Evolutionary conservation across 78 protist genomes (phyloP).

Genomic region (Mastigamoeba balamuthi): DNA sequence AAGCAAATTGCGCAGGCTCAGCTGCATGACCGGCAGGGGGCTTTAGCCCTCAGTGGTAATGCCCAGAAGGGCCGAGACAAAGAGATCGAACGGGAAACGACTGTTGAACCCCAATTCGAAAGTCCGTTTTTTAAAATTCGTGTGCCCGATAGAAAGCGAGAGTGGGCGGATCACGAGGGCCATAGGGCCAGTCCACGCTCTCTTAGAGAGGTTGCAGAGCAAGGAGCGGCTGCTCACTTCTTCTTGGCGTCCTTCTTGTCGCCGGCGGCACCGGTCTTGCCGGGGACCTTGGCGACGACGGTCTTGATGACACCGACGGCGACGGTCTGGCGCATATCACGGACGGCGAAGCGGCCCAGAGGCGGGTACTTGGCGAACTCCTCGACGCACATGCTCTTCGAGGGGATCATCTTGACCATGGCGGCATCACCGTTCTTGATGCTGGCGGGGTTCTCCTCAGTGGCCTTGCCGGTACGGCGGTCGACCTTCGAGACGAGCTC

Average conservation of each 20-base stretch:
- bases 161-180: too few relatives aligned
- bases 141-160: too few relatives aligned
- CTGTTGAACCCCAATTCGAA: too few relatives aligned
- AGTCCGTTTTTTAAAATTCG: too few relatives aligned
- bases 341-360: slow-evolving; percentile 96
- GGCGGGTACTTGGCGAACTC: slow-evolving; percentile 88
- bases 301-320: slow-evolving; percentile 96
- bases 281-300: background rate
- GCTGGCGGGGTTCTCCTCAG: slow-evolving; percentile 65
- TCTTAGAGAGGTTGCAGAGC: too few relatives aligned
- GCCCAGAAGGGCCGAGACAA: too few relatives aligned
- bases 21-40: too few relatives aligned
- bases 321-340: slow-evolving; percentile 96
- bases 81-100: too few relatives aligned
- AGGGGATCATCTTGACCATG: slow-evolving; percentile 78
- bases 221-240: slow-evolving; percentile 24
- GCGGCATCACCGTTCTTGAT: slow-evolving; percentile 87
- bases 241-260: slow-evolving; percentile 36
- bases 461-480: slow-evolving; percentile 75
- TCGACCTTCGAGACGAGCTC: slow-evolving; percentile 79
- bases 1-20: too few relatives aligned
- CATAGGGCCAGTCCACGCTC: too few relatives aligned
- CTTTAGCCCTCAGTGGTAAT: too few relatives aligned
- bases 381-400: slow-evolving; percentile 95
- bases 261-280: too few relatives aligned